Evolutionary conservation across 2,329 filamentous ascomycete species (phyloP).

Genomic region (Fusarium dlaminii): DNA sequence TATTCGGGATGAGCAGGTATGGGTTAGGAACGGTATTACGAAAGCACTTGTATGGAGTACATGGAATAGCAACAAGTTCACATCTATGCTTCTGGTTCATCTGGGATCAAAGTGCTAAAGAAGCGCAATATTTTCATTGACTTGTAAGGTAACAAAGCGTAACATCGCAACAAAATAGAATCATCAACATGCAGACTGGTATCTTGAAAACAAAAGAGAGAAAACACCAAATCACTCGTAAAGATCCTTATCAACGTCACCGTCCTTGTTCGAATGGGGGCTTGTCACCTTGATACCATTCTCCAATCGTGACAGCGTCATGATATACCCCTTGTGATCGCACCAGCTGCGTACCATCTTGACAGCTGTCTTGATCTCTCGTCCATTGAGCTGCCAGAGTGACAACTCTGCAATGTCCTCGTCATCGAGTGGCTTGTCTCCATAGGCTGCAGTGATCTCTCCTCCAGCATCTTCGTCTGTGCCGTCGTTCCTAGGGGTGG

Average conservation of each 20-base stretch:
- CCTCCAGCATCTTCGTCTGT: not conserved
- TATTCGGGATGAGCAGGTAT: not conserved
- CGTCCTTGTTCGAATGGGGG: constrained; percentile 52
- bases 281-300: constrained; percentile 57
- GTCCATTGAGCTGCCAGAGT: constrained; percentile 55
- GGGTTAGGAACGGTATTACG: not conserved
- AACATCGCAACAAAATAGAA: not conserved
- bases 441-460: not conserved
- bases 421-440: constrained; percentile 40
- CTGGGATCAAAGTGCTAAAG: not conserved
- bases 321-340: constrained; percentile 53
- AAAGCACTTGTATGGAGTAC: not conserved
- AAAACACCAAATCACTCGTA: constrained; percentile 35
- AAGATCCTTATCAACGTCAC: constrained; percentile 39
- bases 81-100: not conserved
- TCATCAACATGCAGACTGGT: not conserved
- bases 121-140: not conserved
- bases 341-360: constrained; percentile 59
- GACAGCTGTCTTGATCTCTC: constrained; percentile 59
- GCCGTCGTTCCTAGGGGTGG: constrained; percentile 1
- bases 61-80: not conserved
- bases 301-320: constrained; percentile 55
- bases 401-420: constrained; percentile 52
- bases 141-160: not conserved
- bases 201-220: not conserved